Conservation (phyloP, 805 yeast species). For the Barnettozyma sp. region DNA sequence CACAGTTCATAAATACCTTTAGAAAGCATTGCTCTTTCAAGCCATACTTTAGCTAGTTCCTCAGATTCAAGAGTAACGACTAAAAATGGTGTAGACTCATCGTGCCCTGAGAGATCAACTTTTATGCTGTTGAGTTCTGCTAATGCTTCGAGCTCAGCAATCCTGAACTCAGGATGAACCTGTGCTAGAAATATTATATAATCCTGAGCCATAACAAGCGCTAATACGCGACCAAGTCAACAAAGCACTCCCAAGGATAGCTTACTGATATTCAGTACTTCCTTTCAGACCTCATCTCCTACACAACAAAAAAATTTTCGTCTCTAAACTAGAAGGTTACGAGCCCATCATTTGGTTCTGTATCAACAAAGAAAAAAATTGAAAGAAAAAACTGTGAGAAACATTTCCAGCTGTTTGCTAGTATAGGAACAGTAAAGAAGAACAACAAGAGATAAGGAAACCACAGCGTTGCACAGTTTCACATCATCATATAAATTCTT, state of each 20-base stretch:
- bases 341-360: background rate
- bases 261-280: no score
- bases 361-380: no score
- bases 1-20: conserved; percentile 79
- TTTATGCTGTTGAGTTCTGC: conserved; percentile 56
- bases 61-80: conserved; percentile 61
- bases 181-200: conserved; percentile 85
- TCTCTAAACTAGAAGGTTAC: conserved; percentile 1
- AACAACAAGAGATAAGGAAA: no score
- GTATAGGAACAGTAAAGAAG: no score
- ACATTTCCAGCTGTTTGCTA: no score
- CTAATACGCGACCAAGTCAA: background rate
- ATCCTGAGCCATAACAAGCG: conserved; percentile 34
- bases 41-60: conserved; percentile 54
- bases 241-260: no score
- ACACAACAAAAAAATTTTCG: background rate
- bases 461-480: no score
- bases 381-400: no score
- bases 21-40: conserved; percentile 61
- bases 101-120: conserved; percentile 54
- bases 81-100: conserved; percentile 61
- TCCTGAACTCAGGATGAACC: conserved; percentile 68
- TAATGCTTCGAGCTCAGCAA: conserved; percentile 77
- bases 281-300: conserved; percentile 4
- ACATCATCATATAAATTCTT: no score